A percentile compares a stretch with the other conserved stretches of the same genome.
phyloP scores from a whole-genome alignment of 2,329 filamentous ascomycete species.

The Aspergillus ochraceoroseus region DNA sequence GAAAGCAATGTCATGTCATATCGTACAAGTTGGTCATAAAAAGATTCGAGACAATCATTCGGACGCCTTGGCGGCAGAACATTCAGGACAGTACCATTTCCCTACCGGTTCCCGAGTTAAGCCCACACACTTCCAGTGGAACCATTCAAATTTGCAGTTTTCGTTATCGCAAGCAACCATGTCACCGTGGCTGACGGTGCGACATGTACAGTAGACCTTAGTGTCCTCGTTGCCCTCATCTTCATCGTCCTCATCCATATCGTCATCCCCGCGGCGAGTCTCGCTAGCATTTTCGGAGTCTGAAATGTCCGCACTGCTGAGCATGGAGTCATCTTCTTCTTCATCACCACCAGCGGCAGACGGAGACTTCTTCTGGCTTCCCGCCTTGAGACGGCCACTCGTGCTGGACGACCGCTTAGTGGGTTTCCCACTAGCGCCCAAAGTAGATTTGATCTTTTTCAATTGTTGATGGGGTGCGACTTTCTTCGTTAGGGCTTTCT shows the following conservation, averaged over 20 bases:
- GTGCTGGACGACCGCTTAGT: conserved; percentile 43
- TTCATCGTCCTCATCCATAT: conserved; percentile 46
- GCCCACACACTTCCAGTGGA: conserved; percentile 61
- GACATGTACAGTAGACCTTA: conserved; percentile 62
- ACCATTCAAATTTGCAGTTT: conserved; percentile 61
- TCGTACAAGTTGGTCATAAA: conserved; percentile 2
- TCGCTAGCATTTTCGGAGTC: conserved; percentile 43
- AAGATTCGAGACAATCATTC: conserved; percentile 3
- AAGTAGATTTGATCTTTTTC: conserved; percentile 37
- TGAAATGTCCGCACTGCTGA: conserved; percentile 48
- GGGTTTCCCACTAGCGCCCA: conserved; percentile 33
- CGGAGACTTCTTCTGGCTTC: conserved; percentile 40
- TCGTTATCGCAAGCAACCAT: conserved; percentile 67
- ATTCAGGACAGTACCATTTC: conserved; percentile 55
- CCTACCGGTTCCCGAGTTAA: conserved; percentile 56
- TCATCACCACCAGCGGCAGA: conserved; percentile 41
- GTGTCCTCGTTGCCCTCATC: conserved; percentile 54
- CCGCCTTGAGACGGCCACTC: conserved; percentile 34
- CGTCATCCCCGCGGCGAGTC: conserved; percentile 33
- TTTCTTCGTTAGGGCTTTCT: conserved; percentile 50
- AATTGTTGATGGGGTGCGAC: conserved; percentile 53
- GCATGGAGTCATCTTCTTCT: conserved; percentile 52
- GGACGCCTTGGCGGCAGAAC: conserved; percentile 30
- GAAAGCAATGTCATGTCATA: not conserved
- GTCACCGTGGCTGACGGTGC: conserved; percentile 60